Evolutionary conservation across 306 rosid genomes (phyloP).

Genomic region (Lathyrus aphaca): DNA sequence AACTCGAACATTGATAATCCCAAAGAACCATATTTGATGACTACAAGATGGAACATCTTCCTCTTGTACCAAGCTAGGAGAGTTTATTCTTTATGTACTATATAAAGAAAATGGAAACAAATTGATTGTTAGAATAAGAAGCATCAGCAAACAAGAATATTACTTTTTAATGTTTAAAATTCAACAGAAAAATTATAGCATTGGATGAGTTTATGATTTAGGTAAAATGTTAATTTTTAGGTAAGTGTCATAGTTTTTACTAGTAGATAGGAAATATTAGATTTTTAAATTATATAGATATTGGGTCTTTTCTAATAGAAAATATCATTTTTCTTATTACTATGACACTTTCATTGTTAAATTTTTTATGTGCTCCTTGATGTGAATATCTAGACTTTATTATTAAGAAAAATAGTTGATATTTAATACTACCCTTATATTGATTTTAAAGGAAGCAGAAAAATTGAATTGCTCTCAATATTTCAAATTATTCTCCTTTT

Average conservation of each 20-base stretch:
- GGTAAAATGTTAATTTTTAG: neutral
- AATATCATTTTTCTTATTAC: too few relatives aligned
- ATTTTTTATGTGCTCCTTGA: too few relatives aligned
- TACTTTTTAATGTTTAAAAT: neutral
- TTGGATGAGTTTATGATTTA: neutral
- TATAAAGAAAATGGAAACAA: neutral
- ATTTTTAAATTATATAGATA: too few relatives aligned
- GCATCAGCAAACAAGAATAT: neutral
- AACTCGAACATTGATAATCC: neutral
- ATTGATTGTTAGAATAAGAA: neutral
- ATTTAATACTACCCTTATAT: too few relatives aligned
- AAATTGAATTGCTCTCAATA: neutral
- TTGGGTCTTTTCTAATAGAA: too few relatives aligned
- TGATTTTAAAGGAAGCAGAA: too few relatives aligned
- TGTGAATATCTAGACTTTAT: too few relatives aligned
- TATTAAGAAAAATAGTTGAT: too few relatives aligned
- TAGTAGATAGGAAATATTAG: neutral
- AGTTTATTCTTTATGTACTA: neutral
- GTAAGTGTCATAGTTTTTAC: too few relatives aligned
- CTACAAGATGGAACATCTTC: constrained; percentile 11
- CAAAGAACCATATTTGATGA: neutral
- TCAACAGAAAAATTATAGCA: neutral
- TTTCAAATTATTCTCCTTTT: neutral
- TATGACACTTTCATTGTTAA: too few relatives aligned
- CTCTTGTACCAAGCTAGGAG: constrained; percentile 1